phyloP scores from a whole-genome alignment of 805 yeast species.

The Jamesozyma gamospora region DNA sequence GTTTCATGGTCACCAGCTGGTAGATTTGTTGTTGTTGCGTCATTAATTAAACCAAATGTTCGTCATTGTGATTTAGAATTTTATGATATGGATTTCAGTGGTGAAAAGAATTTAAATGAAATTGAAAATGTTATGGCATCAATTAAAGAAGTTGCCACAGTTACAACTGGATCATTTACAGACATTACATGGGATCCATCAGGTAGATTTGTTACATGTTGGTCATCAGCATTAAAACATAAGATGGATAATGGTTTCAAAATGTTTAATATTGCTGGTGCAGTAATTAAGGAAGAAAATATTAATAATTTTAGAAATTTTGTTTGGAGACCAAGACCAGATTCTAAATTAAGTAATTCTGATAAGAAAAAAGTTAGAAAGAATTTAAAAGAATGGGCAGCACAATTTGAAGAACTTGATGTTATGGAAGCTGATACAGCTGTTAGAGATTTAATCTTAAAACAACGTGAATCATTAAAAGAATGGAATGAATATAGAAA shows the following conservation, averaged over 20 bases:
- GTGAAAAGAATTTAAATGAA: conserved; percentile 36
- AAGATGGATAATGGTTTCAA: conserved; percentile 85
- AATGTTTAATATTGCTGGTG: conserved; percentile 78
- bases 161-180: conserved; percentile 68
- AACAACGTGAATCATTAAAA: conserved; percentile 68
- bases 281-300: conserved; percentile 59
- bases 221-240: conserved; percentile 82
- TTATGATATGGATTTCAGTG: conserved; percentile 78
- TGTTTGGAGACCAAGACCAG: conserved; percentile 97
- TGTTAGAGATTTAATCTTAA: conserved; percentile 76
- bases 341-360: conserved; percentile 57
- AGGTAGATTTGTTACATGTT: conserved; percentile 80
- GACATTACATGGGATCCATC: conserved; percentile 91
- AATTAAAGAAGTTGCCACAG: conserved; percentile 51
- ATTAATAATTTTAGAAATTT: conserved; percentile 80
- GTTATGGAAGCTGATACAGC: conserved; percentile 94
- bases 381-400: conserved; percentile 80
- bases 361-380: conserved; percentile 85
- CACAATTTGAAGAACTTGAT: conserved; percentile 89
- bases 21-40: conserved; percentile 57
- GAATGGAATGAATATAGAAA: conserved; percentile 82
- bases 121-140: conserved; percentile 42
- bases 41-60: conserved; percentile 36
- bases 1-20: conserved; percentile 89
- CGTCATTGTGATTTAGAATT: conserved; percentile 66